These are phyloP conservation scores for Suillus placidus DNA, from an alignment of 768 basidiomycete genomes.

Conservation along the genomic window DNA sequence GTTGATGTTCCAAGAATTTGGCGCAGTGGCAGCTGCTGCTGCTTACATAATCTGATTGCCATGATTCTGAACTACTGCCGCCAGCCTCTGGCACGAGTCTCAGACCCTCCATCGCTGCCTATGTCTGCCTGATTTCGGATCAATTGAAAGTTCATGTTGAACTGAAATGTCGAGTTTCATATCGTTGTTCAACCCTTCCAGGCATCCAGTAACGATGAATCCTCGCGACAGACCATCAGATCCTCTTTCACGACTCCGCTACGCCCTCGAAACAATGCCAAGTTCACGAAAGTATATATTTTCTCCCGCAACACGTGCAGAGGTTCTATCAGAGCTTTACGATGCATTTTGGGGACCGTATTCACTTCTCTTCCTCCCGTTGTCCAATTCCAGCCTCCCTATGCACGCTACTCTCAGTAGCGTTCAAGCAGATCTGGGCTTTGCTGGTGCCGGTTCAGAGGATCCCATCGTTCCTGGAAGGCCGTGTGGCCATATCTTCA, in stretches of 20 bases:
- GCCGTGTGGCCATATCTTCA: conserved; percentile 84
- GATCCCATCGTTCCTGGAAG: conserved; percentile 66
- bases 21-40: not conserved
- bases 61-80: not conserved
- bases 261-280: conserved; percentile 80
- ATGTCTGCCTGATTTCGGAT: not conserved
- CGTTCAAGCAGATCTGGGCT: conserved; percentile 61
- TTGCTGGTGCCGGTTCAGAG: conserved; percentile 60
- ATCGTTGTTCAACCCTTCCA: conserved; percentile 47
- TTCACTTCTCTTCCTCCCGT: conserved; percentile 70
- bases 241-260: conserved; percentile 72
- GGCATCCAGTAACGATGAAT: conserved; percentile 56
- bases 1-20: not conserved
- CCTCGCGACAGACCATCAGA: conserved; percentile 59
- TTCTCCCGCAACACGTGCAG: conserved; percentile 71
- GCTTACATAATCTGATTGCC: not conserved
- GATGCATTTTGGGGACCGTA: conserved; percentile 82
- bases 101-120: not conserved
- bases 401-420: conserved; percentile 68
- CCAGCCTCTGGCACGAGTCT: not conserved
- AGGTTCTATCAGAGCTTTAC: conserved; percentile 82
- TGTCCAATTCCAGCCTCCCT: conserved; percentile 62
- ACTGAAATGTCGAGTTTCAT: conserved; percentile 19
- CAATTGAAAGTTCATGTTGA: not conserved
- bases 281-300: conserved; percentile 78